Evolutionary conservation across 768 basidiomycete genomes (phyloP).

Genomic region (Psilocybe tampanensis): DNA sequence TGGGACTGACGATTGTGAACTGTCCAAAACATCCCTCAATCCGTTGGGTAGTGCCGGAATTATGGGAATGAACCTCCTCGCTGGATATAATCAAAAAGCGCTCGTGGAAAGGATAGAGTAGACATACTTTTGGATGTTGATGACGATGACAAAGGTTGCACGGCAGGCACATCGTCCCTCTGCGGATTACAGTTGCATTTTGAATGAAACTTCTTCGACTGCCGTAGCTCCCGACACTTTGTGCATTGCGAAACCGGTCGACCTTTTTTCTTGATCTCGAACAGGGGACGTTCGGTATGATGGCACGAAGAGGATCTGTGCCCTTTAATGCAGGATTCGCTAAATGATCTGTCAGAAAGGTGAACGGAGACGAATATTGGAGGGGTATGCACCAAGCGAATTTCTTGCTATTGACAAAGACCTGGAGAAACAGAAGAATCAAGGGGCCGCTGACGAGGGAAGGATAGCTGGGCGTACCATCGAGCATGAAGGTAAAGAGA

Average conservation of each 20-base stretch:
- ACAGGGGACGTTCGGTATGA: constrained; percentile 87
- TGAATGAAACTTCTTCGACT: constrained; percentile 79
- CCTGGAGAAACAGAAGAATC: constrained; percentile 37
- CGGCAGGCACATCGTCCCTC: constrained; percentile 32
- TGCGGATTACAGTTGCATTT: constrained; percentile 72
- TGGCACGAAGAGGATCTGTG: constrained; percentile 89
- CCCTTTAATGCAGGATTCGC: constrained; percentile 93
- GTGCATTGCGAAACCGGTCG: constrained; percentile 90
- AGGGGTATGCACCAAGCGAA: constrained; percentile 66
- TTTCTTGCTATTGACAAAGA: constrained; percentile 75
- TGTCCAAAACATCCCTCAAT: constrained; percentile 54
- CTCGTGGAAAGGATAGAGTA: not conserved
- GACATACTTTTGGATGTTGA: constrained; percentile 43
- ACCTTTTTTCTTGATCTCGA: constrained; percentile 93
- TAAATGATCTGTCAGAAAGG: constrained; percentile 28
- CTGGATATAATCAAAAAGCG: constrained; percentile 36
- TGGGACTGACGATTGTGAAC: constrained; percentile 27
- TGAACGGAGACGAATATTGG: not conserved
- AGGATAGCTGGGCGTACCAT: constrained; percentile 17
- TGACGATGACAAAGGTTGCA: constrained; percentile 33
- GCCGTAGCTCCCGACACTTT: constrained; percentile 80
- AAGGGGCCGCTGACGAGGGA: not conserved
- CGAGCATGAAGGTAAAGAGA: not conserved
- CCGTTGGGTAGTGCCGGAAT: constrained; percentile 76
- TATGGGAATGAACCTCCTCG: constrained; percentile 70